These are phyloP conservation scores for Agarophyton chilense DNA, from an alignment of 23 red algal genomes.

Conservation along the genomic window DNA sequence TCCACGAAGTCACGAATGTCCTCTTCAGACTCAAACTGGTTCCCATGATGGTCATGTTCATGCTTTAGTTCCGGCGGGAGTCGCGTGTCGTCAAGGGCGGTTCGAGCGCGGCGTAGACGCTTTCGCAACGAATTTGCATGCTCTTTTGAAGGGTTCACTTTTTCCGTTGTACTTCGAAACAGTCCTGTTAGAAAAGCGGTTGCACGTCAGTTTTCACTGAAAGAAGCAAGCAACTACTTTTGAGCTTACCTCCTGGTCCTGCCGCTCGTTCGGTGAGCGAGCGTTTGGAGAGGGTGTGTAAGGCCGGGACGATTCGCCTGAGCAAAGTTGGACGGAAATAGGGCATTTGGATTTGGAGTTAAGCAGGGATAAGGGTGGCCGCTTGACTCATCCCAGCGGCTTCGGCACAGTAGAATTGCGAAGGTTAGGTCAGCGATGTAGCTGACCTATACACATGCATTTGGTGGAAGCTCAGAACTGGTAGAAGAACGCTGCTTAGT, in stretches of 20 bases:
- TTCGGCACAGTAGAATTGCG: not conserved
- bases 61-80: conserved; percentile 30
- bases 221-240: not conserved
- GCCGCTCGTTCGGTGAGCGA: conserved; percentile 48
- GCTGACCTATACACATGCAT: no score
- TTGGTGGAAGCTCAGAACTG: not conserved
- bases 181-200: not conserved
- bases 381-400: not conserved
- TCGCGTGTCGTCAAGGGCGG: conserved; percentile 12
- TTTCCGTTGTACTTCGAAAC: conserved; percentile 2
- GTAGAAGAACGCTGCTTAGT: not conserved
- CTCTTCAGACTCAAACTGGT: conserved; percentile 43
- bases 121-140: conserved; percentile 39
- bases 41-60: not conserved
- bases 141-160: conserved; percentile 49
- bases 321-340: not conserved
- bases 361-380: no score
- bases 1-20: conserved; percentile 56
- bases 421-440: not conserved
- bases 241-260: conserved; percentile 62
- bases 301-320: not conserved
- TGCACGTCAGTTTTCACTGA: not conserved
- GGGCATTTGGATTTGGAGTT: not conserved
- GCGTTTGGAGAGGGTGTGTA: not conserved
- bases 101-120: conserved; percentile 35